Evolutionary conservation across 371 early-diverging fungal genomes (phyloP).

Genomic region (Saksenaea oblongispora): DNA sequence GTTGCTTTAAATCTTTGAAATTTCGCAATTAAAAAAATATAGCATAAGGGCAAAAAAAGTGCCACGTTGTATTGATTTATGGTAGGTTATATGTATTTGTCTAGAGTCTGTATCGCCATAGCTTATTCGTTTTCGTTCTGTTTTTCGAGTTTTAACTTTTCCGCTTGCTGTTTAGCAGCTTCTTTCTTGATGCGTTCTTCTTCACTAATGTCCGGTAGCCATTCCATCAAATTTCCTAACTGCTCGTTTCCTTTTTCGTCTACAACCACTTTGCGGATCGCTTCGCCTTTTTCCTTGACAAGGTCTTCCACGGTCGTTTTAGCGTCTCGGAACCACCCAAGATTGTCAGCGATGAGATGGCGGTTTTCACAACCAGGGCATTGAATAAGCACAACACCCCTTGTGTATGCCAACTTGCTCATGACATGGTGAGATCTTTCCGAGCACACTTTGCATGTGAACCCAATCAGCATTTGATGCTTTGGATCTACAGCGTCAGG

Average conservation of each 20-base stretch:
- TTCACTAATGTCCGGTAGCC: slow-evolving; percentile 45
- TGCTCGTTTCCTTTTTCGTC: slow-evolving; percentile 39
- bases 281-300: slow-evolving; percentile 81
- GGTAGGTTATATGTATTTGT: too few relatives aligned
- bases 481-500: slow-evolving; percentile 35
- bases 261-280: slow-evolving; percentile 53
- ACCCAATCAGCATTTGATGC: slow-evolving; percentile 81
- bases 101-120: too few relatives aligned
- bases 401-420: slow-evolving; percentile 86
- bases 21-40: too few relatives aligned
- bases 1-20: too few relatives aligned
- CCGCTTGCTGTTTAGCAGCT: slow-evolving; percentile 28
- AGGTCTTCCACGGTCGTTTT: slow-evolving; percentile 83
- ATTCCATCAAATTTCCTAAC: slow-evolving; percentile 44
- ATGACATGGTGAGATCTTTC: slow-evolving; percentile 85
- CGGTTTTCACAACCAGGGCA: slow-evolving; percentile 90
- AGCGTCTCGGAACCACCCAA: slow-evolving; percentile 86
- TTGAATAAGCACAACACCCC: slow-evolving; percentile 92
- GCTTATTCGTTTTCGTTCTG: slow-evolving; percentile 10
- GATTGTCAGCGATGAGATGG: slow-evolving; percentile 95
- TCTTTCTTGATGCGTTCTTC: slow-evolving; percentile 42
- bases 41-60: too few relatives aligned
- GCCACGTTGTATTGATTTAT: too few relatives aligned
- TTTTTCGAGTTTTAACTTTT: slow-evolving; percentile 14
- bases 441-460: slow-evolving; percentile 92